phyloP scores from a whole-genome alignment of 2,329 filamentous ascomycete genomes.

The Venturia effusa region DNA sequence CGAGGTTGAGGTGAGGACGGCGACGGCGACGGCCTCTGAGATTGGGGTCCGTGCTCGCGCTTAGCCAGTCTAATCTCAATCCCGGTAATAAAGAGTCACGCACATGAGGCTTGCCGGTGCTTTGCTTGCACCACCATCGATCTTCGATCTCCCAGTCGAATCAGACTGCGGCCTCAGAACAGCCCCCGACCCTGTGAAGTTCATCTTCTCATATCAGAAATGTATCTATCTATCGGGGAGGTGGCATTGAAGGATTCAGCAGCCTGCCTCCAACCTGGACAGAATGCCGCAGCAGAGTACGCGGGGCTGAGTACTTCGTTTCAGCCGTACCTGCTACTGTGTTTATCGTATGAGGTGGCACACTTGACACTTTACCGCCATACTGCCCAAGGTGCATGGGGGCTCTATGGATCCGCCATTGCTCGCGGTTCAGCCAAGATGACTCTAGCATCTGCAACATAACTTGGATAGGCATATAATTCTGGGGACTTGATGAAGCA shows the following conservation, averaged over 20 bases:
- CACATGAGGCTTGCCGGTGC: too few species aligned
- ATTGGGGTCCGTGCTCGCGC: neutral
- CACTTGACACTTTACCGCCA: too few species aligned
- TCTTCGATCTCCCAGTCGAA: neutral
- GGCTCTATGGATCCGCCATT: too few species aligned
- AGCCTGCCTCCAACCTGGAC: neutral
- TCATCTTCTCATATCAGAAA: neutral
- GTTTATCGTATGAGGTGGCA: too few species aligned
- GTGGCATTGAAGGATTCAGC: neutral
- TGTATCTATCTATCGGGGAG: neutral
- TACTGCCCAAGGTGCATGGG: too few species aligned
- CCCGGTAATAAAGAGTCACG: neutral
- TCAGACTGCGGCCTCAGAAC: neutral
- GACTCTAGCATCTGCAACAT: too few species aligned
- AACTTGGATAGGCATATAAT: too few species aligned
- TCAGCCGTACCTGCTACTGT: neutral
- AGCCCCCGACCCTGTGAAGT: neutral
- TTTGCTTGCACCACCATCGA: neutral
- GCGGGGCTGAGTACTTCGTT: neutral
- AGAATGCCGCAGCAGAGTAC: neutral
- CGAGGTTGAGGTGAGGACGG: neutral
- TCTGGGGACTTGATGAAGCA: too few species aligned
- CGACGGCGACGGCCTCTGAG: neutral
- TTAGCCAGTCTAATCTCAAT: neutral
- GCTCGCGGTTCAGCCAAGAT: too few species aligned